Evolutionary conservation across 192 early-diverging fungal genomes (phyloP), one percentile per base, ranked within the genome.

Genomic region (Entomortierella chlamydospora): DNA sequence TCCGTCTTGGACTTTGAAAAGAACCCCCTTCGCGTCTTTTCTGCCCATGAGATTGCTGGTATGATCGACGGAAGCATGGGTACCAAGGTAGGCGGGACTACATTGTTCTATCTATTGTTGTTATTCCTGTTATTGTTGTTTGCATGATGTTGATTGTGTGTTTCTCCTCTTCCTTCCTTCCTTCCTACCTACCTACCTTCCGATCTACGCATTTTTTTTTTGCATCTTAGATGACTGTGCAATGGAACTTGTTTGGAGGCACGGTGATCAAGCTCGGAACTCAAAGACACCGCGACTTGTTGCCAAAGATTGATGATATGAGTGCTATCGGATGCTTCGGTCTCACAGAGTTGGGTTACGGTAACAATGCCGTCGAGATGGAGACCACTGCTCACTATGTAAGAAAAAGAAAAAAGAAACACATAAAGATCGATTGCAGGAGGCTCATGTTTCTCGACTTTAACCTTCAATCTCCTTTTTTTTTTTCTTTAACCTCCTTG

Each of bases 301-400:
- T 94, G 28, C 80, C 86, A 26, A 86, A 85, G 31, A 87, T 91
- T 53, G 93, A 94, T 80, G 83, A 86, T 30, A 71, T 94, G 68
- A 70, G 87, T 4, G 81, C 86, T 29, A 86, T 92, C 53, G 93
- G 93, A 30, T 94, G 93, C 82, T 94, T 94, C 78, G 93, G 82
- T 28, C 68, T 94, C 58, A 94, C 93, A 39, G 93, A 94, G 81
- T 69, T 94, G 57, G 93, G 93, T 18, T 93, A 91, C 68, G 93
- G 93, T 25, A 94, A 94, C 77, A 94, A 94, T 57, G 93, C 93
- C 28, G 83, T 94, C 26, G 93, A 94, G 70, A 94, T 94, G 93
- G 90, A 93, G 72, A 92, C 93, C 17, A 87, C 87, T 26, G 87
- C 92, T 33, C 59, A 76, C 60, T 91, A 83, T 66, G 88, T 87